Base-by-base conservation (phyloP, 768 basidiomycete species). In the Kwoniella dendrophila region DNA sequence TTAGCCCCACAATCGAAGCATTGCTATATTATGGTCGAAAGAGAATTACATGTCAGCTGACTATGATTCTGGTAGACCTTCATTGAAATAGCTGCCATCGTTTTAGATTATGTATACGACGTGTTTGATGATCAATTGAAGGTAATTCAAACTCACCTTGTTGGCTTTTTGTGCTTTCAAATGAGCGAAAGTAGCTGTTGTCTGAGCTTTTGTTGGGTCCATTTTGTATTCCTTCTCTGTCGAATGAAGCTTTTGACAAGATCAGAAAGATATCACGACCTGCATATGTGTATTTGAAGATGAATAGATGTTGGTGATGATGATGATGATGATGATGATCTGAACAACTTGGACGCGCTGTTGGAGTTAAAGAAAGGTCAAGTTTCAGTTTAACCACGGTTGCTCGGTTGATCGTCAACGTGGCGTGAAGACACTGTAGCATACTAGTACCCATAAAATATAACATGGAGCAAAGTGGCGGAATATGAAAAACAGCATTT, bases 1-100 rank as follows among this genome's bases (percentile, higher is more conserved):
- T 92, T 88, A 48, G 94, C 93, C 72, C 85, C 85, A 78, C 95
- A 97, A 79, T 98, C 95, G 72, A 96, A 96, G 81, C 95, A 98
- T 75, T 84, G 83, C 90, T 91, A 75, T 27, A 44, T 11, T 44
- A 24, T 29, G 6, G 32, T 24, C 22, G 32, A 36, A 0, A 1
- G 36, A n/a, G 24, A 2, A n/a, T 33, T 32, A n/a, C n/a, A n/a
- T n/a, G 29, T 51, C 32, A 32, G 11, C 29, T 55, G 20, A 24
- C n/a, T 27, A 34, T 50, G 29, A 18, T 11, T 14, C 11, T 50
- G 26, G 49, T 16, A 30, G n/a, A 29, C 12, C 8, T 8, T 36
- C 34, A 36, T 36, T 36, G 34, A 16, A 16, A 36, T 16, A 7
- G 51, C 16, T 36, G 32, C 12, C 6, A 53, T n/a, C n/a, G n/a